Evolutionary conservation across 176 grass and related monocot genomes (phyloP).

Genomic region (Coix lacrymajobi): DNA sequence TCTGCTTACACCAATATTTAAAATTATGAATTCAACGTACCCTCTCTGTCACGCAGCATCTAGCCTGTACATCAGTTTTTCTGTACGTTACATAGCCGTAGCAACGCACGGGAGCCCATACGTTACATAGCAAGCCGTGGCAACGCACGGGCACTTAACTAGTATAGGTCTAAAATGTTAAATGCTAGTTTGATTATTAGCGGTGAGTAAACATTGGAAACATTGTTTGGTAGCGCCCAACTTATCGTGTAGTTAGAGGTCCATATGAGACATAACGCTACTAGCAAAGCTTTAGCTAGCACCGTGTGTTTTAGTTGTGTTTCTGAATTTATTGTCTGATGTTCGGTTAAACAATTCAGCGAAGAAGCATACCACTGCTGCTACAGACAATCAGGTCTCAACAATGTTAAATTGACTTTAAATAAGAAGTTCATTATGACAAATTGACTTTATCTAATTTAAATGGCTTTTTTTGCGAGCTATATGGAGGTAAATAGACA

Average conservation of each 20-base stretch:
- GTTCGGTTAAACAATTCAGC: not conserved
- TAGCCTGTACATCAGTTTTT: no score
- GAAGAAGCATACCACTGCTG: not conserved
- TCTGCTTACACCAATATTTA: no score
- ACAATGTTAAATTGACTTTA: not conserved
- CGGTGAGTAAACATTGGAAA: not conserved
- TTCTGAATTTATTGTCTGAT: not conserved
- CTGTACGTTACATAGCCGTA: no score
- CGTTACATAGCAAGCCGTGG: no score
- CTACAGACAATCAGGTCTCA: not conserved
- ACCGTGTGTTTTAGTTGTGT: not conserved
- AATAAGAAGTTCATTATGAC: not conserved
- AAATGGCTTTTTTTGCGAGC: not conserved
- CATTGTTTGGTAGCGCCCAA: not conserved
- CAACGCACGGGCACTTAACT: no score
- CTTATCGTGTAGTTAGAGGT: not conserved
- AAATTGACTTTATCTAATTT: not conserved
- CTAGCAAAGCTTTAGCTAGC: not conserved
- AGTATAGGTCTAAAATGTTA: no score
- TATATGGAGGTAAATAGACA: not conserved
- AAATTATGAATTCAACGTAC: no score
- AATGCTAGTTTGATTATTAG: not conserved
- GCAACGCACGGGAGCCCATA: no score
- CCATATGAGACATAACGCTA: not conserved
- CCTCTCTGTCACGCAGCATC: no score